A percentile compares a stretch with the other conserved stretches of the same genome.
Conservation (phyloP, 2,329 filamentous ascomycete genomes). For the Fusarium gaditjirri region DNA sequence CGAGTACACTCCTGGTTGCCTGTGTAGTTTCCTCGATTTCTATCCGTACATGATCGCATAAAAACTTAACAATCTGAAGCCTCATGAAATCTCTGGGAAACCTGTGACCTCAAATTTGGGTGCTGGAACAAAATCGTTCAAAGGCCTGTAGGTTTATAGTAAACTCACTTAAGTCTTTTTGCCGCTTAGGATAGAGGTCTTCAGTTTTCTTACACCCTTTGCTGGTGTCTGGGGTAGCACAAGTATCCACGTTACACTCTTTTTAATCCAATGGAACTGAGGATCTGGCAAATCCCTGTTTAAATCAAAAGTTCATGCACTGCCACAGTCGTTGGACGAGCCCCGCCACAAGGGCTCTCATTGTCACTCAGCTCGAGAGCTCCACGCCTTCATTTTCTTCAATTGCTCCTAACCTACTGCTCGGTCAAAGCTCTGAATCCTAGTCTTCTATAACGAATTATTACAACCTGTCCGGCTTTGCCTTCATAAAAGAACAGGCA, state of each 20-base stretch:
- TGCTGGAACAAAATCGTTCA: neutral
- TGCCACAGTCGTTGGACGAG: conserved; percentile 14
- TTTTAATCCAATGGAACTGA: conserved; percentile 4
- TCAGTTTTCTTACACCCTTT: neutral
- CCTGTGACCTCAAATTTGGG: neutral
- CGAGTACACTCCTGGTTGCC: neutral
- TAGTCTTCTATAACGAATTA: conserved; percentile 26
- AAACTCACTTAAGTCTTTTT: neutral
- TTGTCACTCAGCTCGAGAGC: conserved; percentile 16
- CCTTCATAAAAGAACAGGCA: neutral
- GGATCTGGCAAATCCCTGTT: conserved; percentile 17
- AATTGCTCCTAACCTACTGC: neutral
- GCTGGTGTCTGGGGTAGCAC: conserved; percentile 15
- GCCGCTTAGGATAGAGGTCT: neutral
- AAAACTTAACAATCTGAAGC: neutral
- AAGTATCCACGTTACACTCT: conserved; percentile 25
- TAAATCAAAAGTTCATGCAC: conserved; percentile 6
- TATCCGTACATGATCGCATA: no score
- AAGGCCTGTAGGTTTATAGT: no score
- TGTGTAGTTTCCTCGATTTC: neutral
- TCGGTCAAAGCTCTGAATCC: conserved; percentile 21
- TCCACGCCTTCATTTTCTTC: conserved; percentile 16
- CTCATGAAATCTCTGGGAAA: neutral
- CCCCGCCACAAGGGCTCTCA: conserved; percentile 26
- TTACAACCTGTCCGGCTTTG: neutral